phyloP scores from a whole-genome alignment of 139 green algal genomes.

The Chlamydomonas schloesseri region DNA sequence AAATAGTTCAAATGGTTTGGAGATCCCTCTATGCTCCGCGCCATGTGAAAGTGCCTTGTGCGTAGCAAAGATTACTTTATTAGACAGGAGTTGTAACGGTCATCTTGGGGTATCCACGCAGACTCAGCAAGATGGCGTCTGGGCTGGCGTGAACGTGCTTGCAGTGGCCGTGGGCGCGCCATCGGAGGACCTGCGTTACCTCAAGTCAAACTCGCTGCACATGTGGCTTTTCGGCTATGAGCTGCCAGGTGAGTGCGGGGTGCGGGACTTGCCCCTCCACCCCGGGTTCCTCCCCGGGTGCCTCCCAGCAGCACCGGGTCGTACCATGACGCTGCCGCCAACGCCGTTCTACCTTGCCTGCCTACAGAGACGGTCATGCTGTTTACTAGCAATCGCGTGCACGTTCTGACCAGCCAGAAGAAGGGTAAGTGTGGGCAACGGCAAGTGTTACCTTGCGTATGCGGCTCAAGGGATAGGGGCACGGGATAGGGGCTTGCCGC shows the following conservation, averaged over 20 bases:
- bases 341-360: too few relatives aligned
- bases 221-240: constrained; percentile 97
- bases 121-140: constrained; percentile 31
- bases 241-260: constrained; percentile 72
- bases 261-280: too few relatives aligned
- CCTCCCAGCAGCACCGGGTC: too few relatives aligned
- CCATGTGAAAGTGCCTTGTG: too few relatives aligned
- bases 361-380: constrained; percentile 90
- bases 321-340: too few relatives aligned
- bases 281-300: too few relatives aligned
- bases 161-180: constrained; percentile 50
- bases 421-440: too few relatives aligned
- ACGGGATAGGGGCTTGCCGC: too few relatives aligned
- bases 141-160: constrained; percentile 53
- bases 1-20: neutral
- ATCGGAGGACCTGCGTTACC: constrained; percentile 88
- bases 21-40: too few relatives aligned
- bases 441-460: too few relatives aligned
- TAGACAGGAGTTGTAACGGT: too few relatives aligned
- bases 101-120: neutral
- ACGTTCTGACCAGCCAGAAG: constrained; percentile 90
- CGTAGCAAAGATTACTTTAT: neutral
- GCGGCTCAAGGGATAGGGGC: too few relatives aligned
- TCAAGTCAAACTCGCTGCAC: constrained; percentile 92
- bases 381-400: constrained; percentile 80